phyloP scores from a whole-genome alignment of 305 asterid species.

The Fraxinus paxiana region DNA sequence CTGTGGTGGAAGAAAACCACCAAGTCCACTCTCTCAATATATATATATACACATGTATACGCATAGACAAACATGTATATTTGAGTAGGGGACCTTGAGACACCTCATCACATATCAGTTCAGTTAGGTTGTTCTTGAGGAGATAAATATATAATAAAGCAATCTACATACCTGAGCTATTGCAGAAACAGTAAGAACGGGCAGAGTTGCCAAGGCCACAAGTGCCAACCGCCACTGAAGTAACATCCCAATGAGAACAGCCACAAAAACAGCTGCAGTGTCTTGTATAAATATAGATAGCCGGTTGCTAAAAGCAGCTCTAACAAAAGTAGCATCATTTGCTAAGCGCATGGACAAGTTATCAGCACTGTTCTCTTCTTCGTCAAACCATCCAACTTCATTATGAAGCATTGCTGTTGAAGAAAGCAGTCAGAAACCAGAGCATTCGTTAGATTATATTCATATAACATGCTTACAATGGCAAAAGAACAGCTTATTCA shows the following conservation, averaged over 20 bases:
- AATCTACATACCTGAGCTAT: conserved; percentile 73
- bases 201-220: conserved; percentile 93
- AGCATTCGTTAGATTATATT: conserved; percentile 10
- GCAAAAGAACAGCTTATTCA: not conserved
- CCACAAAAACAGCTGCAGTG: conserved; percentile 87
- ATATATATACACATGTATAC: not conserved
- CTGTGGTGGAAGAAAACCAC: conserved; percentile 12
- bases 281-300: conserved; percentile 96
- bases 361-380: conserved; percentile 97
- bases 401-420: conserved; percentile 94
- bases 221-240: conserved; percentile 95
- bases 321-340: conserved; percentile 96
- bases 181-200: conserved; percentile 87
- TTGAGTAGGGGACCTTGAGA: not conserved
- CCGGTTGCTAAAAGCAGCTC: conserved; percentile 99
- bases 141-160: conserved; percentile 1
- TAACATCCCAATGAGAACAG: conserved; percentile 87
- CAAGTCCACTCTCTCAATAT: not conserved
- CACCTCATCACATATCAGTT: not conserved
- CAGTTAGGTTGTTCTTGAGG: conserved; percentile 5
- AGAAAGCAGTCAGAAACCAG: conserved; percentile 17
- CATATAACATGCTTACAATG: not conserved
- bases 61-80: not conserved
- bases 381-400: conserved; percentile 99
- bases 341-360: conserved; percentile 96